phyloP scores from a whole-genome alignment of 116 monocot genomes.

The Cymodocea nodosa region DNA sequence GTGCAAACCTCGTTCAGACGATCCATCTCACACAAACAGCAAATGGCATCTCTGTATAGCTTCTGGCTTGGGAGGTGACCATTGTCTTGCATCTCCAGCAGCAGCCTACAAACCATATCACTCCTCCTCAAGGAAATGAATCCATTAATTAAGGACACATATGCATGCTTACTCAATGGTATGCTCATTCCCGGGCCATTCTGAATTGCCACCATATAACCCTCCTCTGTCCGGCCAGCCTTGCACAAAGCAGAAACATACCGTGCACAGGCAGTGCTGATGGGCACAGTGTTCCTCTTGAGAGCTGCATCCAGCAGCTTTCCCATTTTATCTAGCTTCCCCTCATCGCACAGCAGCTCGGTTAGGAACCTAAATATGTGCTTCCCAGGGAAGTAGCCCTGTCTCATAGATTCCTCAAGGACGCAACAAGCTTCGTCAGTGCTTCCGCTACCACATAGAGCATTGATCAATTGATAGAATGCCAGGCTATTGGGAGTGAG shows the following conservation, averaged over 20 bases:
- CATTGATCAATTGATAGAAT: conserved; percentile 44
- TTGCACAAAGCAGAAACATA: conserved; percentile 42
- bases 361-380: conserved; percentile 41
- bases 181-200: conserved; percentile 12
- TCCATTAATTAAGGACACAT: conserved; percentile 47
- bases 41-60: conserved; percentile 50
- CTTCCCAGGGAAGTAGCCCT: conserved; percentile 59
- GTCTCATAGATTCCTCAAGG: conserved; percentile 46
- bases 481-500: conserved; percentile 32
- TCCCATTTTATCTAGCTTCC: conserved; percentile 43
- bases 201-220: conserved; percentile 25
- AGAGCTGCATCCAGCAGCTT: conserved; percentile 51
- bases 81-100: conserved; percentile 68
- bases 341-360: conserved; percentile 33
- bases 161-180: conserved; percentile 29
- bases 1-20: conserved; percentile 29
- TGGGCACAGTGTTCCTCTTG: conserved; percentile 22
- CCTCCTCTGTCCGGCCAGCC: conserved; percentile 42
- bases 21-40: conserved; percentile 44
- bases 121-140: conserved; percentile 37
- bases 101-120: conserved; percentile 38
- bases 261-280: conserved; percentile 16
- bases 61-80: conserved; percentile 37
- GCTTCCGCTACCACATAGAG: conserved; percentile 36
- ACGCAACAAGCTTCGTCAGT: conserved; percentile 38